These are phyloP conservation scores for Candida odintsovae DNA, from an alignment of 805 yeast species.

Conservation along the genomic window DNA sequence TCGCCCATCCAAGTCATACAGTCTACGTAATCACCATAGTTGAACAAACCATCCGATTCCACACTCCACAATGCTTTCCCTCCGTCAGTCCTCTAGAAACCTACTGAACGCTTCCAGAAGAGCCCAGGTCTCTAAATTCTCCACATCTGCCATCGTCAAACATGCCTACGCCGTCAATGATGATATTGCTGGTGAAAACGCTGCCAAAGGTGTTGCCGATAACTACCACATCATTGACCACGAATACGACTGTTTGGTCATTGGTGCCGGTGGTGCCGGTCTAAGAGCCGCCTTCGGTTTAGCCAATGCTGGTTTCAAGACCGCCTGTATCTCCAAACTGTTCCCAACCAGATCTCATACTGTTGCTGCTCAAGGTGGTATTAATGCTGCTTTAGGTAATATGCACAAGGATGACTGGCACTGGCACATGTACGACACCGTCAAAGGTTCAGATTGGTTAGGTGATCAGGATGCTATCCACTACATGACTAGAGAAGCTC, in stretches of 20 bases:
- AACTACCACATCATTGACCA: constrained; percentile 94
- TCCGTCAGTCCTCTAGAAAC: constrained; percentile 19
- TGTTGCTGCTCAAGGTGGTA: constrained; percentile 99
- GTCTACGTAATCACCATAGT: neutral
- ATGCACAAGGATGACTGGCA: constrained; percentile 99
- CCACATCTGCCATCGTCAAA: constrained; percentile 15
- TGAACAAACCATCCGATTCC: neutral
- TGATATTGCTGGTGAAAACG: constrained; percentile 42
- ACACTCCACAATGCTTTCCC: constrained; percentile 17
- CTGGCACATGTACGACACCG: constrained; percentile 99
- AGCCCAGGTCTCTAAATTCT: constrained; percentile 15
- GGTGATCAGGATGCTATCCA: constrained; percentile 99
- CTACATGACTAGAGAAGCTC: constrained; percentile 98
- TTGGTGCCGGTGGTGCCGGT: constrained; percentile 99
- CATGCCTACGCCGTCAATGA: constrained; percentile 30
- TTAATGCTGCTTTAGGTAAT: constrained; percentile 97
- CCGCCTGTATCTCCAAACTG: constrained; percentile 94
- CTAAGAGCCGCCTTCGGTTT: constrained; percentile 97
- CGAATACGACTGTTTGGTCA: constrained; percentile 96
- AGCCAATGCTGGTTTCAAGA: constrained; percentile 94
- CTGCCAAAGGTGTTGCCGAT: constrained; percentile 48
- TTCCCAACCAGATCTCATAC: constrained; percentile 99
- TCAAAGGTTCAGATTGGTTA: constrained; percentile 98
- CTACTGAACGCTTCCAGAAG: constrained; percentile 7
- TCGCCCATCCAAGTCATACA: no score